A percentile compares a stretch with the other conserved stretches of the same genome.
These are phyloP conservation scores for Stentor roeselii DNA, from an alignment of 73 alveolate genomes.

Conservation along the genomic window DNA sequence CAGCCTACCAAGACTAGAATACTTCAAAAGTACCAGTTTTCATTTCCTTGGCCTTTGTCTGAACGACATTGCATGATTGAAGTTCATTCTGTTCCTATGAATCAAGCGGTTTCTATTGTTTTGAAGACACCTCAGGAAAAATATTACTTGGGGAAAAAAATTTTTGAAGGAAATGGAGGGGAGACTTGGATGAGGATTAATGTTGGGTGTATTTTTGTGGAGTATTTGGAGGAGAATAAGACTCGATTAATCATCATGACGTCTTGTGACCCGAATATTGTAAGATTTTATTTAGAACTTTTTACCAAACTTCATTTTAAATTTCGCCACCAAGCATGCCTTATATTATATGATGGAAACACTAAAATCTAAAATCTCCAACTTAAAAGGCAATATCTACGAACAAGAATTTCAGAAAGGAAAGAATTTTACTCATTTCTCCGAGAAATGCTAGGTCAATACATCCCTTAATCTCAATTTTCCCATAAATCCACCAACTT, in stretches of 20 bases:
- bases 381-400: background rate
- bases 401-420: background rate
- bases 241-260: background rate
- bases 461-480: too few species aligned
- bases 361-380: background rate
- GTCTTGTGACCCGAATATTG: background rate
- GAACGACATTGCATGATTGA: slow-evolving; percentile 15
- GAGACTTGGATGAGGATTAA: background rate
- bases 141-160: background rate
- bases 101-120: background rate
- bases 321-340: background rate
- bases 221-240: background rate
- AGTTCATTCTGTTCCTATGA: background rate
- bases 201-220: background rate
- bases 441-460: too few species aligned
- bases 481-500: too few species aligned
- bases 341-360: slow-evolving; percentile 11
- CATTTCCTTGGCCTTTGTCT: slow-evolving; percentile 19
- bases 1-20: background rate
- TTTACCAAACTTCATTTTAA: background rate
- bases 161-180: background rate
- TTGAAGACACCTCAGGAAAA: background rate
- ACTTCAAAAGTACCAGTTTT: background rate
- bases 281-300: slow-evolving; percentile 2
- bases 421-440: background rate